These are phyloP conservation scores for Dalbergia oliveri DNA, from an alignment of 306 rosid genomes.

Conservation along the genomic window DNA sequence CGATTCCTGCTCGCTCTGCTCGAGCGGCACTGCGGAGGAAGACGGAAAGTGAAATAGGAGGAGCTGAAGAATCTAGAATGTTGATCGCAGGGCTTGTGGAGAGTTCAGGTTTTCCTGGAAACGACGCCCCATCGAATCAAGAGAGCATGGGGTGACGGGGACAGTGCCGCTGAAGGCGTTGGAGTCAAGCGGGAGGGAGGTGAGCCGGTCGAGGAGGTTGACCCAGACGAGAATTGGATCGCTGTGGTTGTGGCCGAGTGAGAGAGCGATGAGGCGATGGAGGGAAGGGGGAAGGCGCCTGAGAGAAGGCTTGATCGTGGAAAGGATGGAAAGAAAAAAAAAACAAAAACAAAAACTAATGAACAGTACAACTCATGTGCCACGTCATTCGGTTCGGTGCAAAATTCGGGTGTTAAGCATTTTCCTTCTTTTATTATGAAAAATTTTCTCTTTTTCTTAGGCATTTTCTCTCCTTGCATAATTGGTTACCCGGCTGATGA, in stretches of 20 bases:
- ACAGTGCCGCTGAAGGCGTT: constrained; percentile 68
- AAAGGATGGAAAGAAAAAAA: no score
- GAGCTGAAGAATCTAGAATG: constrained; percentile 65
- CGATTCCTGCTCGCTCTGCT: constrained; percentile 60
- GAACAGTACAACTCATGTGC: no score
- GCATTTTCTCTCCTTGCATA: no score
- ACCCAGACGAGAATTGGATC: constrained; percentile 61
- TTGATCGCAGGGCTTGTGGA: constrained; percentile 59
- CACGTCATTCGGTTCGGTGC: no score
- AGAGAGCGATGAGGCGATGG: constrained; percentile 65
- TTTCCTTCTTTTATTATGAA: no score
- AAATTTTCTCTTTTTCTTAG: no score
- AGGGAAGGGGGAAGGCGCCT: constrained; percentile 51
- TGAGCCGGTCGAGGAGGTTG: constrained; percentile 61
- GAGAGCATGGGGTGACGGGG: constrained; percentile 62
- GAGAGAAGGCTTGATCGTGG: no score
- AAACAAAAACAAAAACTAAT: no score
- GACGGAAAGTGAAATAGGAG: constrained; percentile 43
- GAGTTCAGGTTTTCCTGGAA: constrained; percentile 63
- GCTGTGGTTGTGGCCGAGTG: constrained; percentile 67
- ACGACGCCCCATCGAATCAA: constrained; percentile 59
- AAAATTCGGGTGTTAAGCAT: no score
- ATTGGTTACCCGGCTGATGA: no score
- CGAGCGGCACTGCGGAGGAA: constrained; percentile 53
- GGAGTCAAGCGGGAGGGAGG: constrained; percentile 62